These are phyloP conservation scores for Lentinula sp. DNA, from an alignment of 768 basidiomycete genomes.

Conservation along the genomic window DNA sequence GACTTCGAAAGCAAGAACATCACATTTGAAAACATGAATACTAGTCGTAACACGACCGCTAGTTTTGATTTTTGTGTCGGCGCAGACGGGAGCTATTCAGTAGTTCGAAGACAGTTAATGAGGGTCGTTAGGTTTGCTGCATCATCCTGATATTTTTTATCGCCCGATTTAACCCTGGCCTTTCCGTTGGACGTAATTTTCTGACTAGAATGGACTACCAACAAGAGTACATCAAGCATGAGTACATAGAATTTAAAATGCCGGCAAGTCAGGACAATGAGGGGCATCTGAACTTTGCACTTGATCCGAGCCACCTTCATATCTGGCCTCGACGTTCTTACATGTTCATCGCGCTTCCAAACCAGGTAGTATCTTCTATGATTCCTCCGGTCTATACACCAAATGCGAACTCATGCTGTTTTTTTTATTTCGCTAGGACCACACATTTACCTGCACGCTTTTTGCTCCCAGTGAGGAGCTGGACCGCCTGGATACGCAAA, in stretches of 20 bases:
- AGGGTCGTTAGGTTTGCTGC: slow-evolving; percentile 73
- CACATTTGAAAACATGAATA: slow-evolving; percentile 39
- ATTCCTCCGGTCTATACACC: neutral
- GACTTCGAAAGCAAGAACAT: slow-evolving; percentile 68
- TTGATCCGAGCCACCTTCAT: slow-evolving; percentile 95
- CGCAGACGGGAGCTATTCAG: slow-evolving; percentile 91
- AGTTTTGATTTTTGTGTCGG: slow-evolving; percentile 82
- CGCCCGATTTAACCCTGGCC: slow-evolving; percentile 3
- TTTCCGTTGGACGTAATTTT: slow-evolving; percentile 4
- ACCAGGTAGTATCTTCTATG: slow-evolving; percentile 54
- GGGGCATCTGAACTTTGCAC: slow-evolving; percentile 65
- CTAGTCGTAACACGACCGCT: slow-evolving; percentile 36
- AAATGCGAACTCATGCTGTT: neutral
- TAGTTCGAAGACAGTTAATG: slow-evolving; percentile 93
- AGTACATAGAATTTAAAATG: slow-evolving; percentile 96
- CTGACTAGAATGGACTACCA: slow-evolving; percentile 81
- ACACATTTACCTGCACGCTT: slow-evolving; percentile 94
- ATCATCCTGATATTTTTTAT: slow-evolving; percentile 18
- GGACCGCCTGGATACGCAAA: slow-evolving; percentile 56
- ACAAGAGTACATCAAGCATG: slow-evolving; percentile 92
- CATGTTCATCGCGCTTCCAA: slow-evolving; percentile 98
- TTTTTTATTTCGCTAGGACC: slow-evolving; percentile 56
- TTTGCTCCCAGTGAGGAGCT: slow-evolving; percentile 82
- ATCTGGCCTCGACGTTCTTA: slow-evolving; percentile 99
- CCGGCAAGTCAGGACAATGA: slow-evolving; percentile 63